These are phyloP conservation scores for Suhomyces sp. DNA, from an alignment of 805 yeast species.

Conservation along the genomic window DNA sequence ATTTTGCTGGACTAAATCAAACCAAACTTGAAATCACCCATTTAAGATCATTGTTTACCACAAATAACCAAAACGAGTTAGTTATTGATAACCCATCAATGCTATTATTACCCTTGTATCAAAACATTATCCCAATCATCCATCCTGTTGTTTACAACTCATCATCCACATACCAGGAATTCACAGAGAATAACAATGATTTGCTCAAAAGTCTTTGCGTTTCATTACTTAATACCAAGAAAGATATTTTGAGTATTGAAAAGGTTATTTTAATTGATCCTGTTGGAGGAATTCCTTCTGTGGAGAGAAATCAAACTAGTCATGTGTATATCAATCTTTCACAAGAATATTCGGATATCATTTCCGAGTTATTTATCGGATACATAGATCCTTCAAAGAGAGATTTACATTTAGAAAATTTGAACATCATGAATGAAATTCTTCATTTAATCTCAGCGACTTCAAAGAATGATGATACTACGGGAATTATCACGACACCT, in stretches of 20 bases:
- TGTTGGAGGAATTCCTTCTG: conserved; percentile 87
- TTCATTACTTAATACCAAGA: conserved; percentile 21
- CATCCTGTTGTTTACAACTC: conserved; percentile 46
- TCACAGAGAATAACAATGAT: conserved; percentile 21
- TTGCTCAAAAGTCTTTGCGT: conserved; percentile 27
- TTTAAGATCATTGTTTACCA: conserved; percentile 27
- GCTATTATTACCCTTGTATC: conserved; percentile 40
- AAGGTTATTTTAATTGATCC: conserved; percentile 79
- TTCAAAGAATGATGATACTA: conserved; percentile 43
- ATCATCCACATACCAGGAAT: conserved; percentile 21
- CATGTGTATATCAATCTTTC: conserved; percentile 84
- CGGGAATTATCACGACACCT: conserved; percentile 89
- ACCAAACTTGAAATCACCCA: conserved; percentile 24
- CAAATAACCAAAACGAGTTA: conserved; percentile 6
- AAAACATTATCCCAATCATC: conserved; percentile 59
- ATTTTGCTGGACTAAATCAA: not conserved
- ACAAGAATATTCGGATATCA: conserved; percentile 73
- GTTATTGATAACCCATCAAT: conserved; percentile 27
- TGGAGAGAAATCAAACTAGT: conserved; percentile 74
- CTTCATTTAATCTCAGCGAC: conserved; percentile 49
- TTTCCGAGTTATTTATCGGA: conserved; percentile 62
- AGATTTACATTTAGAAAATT: conserved; percentile 62
- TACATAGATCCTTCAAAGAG: conserved; percentile 45
- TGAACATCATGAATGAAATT: conserved; percentile 61
- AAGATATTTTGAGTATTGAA: conserved; percentile 58